Conservation (phyloP, 2,329 filamentous ascomycete species). For the Triangularia verruculosa region DNA sequence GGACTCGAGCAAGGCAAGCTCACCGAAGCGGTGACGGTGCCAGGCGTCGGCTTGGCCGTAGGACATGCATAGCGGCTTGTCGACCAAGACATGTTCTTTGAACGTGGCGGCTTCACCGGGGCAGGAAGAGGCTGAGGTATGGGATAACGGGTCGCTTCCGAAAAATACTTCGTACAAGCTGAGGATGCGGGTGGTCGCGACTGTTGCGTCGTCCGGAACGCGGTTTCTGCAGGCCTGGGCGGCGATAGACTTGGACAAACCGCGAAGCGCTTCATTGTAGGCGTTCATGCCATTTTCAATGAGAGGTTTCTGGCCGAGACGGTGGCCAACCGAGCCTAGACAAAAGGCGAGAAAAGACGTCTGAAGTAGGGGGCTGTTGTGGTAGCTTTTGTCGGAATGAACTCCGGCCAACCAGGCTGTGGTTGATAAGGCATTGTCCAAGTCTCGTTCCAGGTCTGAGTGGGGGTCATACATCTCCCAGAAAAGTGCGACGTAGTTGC, state of each 20-base stretch:
- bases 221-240: neutral
- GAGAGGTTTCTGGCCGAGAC: neutral
- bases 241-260: neutral
- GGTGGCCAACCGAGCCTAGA: neutral
- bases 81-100: neutral
- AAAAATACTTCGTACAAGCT: slow-evolving; percentile 4
- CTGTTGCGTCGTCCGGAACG: neutral
- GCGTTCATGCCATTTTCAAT: slow-evolving; percentile 4
- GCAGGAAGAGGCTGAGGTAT: neutral
- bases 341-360: neutral
- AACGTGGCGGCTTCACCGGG: neutral
- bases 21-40: slow-evolving; percentile 4
- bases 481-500: neutral
- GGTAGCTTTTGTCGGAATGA: neutral
- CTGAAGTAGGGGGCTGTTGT: neutral
- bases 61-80: neutral
- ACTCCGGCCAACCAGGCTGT: neutral
- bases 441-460: neutral
- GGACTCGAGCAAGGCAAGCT: neutral
- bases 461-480: slow-evolving; percentile 1
- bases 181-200: slow-evolving; percentile 3
- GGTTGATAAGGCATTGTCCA: neutral
- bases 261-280: neutral
- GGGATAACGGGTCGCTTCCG: neutral
- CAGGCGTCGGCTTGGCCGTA: neutral